These are phyloP conservation scores for Suhomyces yuchorum DNA, from an alignment of 1,139 yeast species.

Conservation along the genomic window DNA sequence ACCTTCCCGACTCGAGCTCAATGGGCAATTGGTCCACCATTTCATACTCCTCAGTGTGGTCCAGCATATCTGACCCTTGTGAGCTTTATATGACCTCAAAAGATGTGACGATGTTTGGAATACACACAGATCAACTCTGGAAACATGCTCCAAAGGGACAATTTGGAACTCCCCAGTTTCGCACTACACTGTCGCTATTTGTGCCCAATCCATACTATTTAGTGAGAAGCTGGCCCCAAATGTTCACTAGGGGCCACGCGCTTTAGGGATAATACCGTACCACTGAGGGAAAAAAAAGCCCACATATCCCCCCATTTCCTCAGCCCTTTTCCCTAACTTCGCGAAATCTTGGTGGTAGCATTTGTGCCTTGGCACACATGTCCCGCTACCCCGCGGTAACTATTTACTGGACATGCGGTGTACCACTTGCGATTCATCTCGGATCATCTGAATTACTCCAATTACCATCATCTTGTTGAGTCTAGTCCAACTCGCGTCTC, in stretches of 20 bases:
- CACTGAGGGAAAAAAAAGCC: too few relatives aligned
- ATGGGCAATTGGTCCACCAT: slow-evolving; percentile 22
- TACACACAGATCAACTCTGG: not conserved
- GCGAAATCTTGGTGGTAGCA: not conserved
- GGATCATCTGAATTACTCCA: not conserved
- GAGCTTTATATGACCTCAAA: not conserved
- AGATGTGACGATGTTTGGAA: not conserved
- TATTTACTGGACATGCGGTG: too few relatives aligned
- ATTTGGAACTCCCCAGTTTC: not conserved
- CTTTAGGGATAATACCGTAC: too few relatives aligned
- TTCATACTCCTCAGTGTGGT: slow-evolving; percentile 26
- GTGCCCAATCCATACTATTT: too few relatives aligned
- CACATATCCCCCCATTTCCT: too few relatives aligned
- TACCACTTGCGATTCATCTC: not conserved
- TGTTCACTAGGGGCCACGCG: too few relatives aligned
- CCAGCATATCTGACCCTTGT: not conserved
- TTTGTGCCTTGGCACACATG: not conserved
- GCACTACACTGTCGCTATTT: not conserved
- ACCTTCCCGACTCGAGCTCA: slow-evolving; percentile 4
- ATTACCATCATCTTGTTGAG: not conserved
- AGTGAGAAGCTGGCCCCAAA: too few relatives aligned
- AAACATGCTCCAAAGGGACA: not conserved
- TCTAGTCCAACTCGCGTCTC: not conserved
- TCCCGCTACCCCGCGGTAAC: not conserved
- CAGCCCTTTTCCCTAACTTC: not conserved